Evolutionary conservation across 768 basidiomycete genomes (phyloP).

Genomic region (Hydnomerulius pinastri): DNA sequence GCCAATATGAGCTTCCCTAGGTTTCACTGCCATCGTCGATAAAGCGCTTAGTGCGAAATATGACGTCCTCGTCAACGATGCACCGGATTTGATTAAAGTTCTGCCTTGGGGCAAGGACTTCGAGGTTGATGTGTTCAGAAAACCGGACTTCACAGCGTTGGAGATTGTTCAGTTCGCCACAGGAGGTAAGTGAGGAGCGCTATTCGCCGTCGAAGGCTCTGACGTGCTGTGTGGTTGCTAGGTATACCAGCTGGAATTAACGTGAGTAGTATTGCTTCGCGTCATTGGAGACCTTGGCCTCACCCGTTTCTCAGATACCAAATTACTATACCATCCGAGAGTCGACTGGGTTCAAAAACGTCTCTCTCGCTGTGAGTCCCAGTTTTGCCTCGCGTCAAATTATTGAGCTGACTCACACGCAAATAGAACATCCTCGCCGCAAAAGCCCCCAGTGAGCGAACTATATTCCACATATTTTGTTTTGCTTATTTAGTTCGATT

Average conservation of each 20-base stretch:
- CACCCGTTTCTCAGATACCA: conserved; percentile 56
- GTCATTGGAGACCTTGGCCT: background rate
- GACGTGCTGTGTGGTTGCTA: conserved; percentile 20
- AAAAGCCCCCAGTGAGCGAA: conserved; percentile 71
- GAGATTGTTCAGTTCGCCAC: conserved; percentile 84
- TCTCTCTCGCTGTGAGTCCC: conserved; percentile 70
- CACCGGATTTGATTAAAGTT: conserved; percentile 78
- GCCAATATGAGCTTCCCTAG: conserved; percentile 36
- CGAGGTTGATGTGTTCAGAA: conserved; percentile 74
- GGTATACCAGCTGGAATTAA: conserved; percentile 90
- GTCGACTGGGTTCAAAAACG: conserved; percentile 85
- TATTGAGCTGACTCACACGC: background rate
- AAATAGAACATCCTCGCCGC: conserved; percentile 81
- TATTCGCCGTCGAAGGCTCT: background rate
- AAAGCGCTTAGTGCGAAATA: conserved; percentile 84
- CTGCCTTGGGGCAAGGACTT: conserved; percentile 78
- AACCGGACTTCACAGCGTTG: conserved; percentile 86
- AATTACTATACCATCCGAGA: conserved; percentile 88
- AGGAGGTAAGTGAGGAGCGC: conserved; percentile 52
- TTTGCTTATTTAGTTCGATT: background rate
- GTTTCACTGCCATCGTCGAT: conserved; percentile 88
- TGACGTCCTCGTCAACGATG: conserved; percentile 69
- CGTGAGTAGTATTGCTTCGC: conserved; percentile 38
- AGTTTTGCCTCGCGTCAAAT: background rate
- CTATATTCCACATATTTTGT: background rate